These are phyloP conservation scores for Metroxylon sagu DNA, from an alignment of 176 grass and related monocot species.

Conservation along the genomic window DNA sequence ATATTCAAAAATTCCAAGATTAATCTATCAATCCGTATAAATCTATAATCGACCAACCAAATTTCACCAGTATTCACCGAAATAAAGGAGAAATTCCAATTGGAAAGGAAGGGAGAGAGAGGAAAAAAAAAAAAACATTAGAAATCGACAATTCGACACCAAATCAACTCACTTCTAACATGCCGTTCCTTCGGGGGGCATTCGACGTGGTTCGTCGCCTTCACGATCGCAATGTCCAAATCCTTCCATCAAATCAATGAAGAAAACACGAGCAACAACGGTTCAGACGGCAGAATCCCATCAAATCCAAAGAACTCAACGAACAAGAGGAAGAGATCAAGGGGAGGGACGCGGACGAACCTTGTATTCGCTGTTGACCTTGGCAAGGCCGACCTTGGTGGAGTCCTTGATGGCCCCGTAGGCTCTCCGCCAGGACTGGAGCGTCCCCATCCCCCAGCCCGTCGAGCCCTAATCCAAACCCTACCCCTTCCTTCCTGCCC, in stretches of 20 bases:
- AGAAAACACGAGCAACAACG: not conserved
- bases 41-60: too few species aligned
- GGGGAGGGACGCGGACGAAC: slow-evolving; percentile 7
- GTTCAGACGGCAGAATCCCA: not conserved
- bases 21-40: too few species aligned
- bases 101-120: not conserved
- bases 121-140: not conserved
- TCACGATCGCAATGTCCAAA: slow-evolving; percentile 90
- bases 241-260: slow-evolving; percentile 38
- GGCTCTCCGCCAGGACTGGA: slow-evolving; percentile 82
- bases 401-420: slow-evolving; percentile 95
- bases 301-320: not conserved
- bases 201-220: slow-evolving; percentile 91
- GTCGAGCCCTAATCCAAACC: slow-evolving; percentile 24
- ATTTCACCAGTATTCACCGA: too few species aligned
- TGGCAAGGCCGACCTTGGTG: slow-evolving; percentile 96
- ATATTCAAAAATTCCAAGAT: too few species aligned
- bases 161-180: slow-evolving; percentile 71
- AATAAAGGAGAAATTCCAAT: not conserved
- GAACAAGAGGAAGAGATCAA: not conserved
- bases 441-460: slow-evolving; percentile 32
- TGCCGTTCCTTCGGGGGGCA: slow-evolving; percentile 91
- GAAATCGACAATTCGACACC: not conserved
- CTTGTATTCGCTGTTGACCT: slow-evolving; percentile 97
- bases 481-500: not conserved